Percentiles rank a stretch among this genome's conserved stretches.
Conservation (phyloP, 2,329 filamentous ascomycete species). For the Epichloe glyceriae region DNA sequence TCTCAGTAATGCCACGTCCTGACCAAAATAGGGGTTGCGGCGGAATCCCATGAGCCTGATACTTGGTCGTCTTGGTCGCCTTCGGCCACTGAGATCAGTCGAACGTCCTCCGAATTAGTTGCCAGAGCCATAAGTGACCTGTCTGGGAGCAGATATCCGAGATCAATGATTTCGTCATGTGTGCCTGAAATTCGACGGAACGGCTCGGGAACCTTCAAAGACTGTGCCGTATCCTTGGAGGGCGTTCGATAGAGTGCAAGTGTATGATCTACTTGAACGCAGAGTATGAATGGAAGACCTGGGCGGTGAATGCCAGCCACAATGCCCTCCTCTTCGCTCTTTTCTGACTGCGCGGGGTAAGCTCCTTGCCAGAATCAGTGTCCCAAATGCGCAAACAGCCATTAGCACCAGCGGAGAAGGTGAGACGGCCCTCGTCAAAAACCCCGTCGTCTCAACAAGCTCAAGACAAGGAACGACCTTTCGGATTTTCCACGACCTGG, state of each 20-base stretch:
- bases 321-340: conserved; percentile 52
- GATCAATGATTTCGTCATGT: conserved; percentile 93
- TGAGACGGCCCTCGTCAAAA: conserved; percentile 57
- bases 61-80: conserved; percentile 14
- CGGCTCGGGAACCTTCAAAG: conserved; percentile 31
- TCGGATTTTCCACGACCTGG: conserved; percentile 68
- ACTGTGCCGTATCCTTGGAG: conserved; percentile 23
- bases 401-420: conserved; percentile 76
- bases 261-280: conserved; percentile 81
- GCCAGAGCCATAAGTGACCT: conserved; percentile 76
- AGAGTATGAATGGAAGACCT: conserved; percentile 57
- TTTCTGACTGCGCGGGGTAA: conserved; percentile 60
- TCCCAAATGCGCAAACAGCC: conserved; percentile 78
- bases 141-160: conserved; percentile 73
- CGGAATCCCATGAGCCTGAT: conserved; percentile 4
- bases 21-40: conserved; percentile 59
- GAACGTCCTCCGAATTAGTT: conserved; percentile 88
- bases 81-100: conserved; percentile 61
- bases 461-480: conserved; percentile 77
- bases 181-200: conserved; percentile 83
- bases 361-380: conserved; percentile 60
- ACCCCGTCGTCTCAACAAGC: conserved; percentile 71
- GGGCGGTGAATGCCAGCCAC: conserved; percentile 56
- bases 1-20: conserved; percentile 73
- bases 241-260: conserved; percentile 55